Percentiles rank a stretch among this genome's conserved stretches.
These are phyloP conservation scores for Kwoniella mangroviensis DNA, from an alignment of 768 basidiomycete species.

Conservation along the genomic window DNA sequence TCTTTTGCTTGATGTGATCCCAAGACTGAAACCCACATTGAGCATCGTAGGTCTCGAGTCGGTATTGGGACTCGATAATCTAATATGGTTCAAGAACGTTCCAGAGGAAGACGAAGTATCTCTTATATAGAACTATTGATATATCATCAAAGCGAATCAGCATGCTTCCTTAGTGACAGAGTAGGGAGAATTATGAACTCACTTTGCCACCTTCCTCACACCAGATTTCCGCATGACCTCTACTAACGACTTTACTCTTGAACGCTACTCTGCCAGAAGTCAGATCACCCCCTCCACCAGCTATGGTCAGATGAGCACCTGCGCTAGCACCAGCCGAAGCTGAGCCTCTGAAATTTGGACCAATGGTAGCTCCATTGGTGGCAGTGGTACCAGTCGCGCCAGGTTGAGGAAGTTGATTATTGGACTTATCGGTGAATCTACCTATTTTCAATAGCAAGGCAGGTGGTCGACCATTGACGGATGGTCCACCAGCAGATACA, in stretches of 20 bases:
- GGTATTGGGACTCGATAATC: conserved; percentile 79
- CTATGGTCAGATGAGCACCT: conserved; percentile 29
- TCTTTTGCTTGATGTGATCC: background rate
- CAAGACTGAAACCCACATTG: conserved; percentile 58
- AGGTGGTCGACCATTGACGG: conserved; percentile 40
- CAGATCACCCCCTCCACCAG: conserved; percentile 57
- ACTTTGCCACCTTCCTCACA: conserved; percentile 61
- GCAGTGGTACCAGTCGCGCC: background rate
- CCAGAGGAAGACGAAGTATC: conserved; percentile 90
- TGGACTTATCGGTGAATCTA: conserved; percentile 81
- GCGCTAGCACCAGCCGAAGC: conserved; percentile 23
- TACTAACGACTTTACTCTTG: conserved; percentile 91
- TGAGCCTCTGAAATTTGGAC: conserved; percentile 43
- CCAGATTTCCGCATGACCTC: conserved; percentile 96
- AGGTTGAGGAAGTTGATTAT: conserved; percentile 17
- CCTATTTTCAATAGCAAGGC: conserved; percentile 73
- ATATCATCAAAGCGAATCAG: conserved; percentile 31
- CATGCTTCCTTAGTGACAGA: conserved; percentile 9
- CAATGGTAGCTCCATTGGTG: conserved; percentile 60
- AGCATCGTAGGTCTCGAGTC: conserved; percentile 77
- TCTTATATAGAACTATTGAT: conserved; percentile 73
- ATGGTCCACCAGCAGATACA: conserved; percentile 24
- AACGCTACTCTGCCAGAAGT: conserved; percentile 88
- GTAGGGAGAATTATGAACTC: conserved; percentile 21
- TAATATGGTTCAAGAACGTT: conserved; percentile 92